Base-by-base conservation (phyloP, 2,329 filamentous ascomycete genomes). In the Chaetothyriales sp. region DNA sequence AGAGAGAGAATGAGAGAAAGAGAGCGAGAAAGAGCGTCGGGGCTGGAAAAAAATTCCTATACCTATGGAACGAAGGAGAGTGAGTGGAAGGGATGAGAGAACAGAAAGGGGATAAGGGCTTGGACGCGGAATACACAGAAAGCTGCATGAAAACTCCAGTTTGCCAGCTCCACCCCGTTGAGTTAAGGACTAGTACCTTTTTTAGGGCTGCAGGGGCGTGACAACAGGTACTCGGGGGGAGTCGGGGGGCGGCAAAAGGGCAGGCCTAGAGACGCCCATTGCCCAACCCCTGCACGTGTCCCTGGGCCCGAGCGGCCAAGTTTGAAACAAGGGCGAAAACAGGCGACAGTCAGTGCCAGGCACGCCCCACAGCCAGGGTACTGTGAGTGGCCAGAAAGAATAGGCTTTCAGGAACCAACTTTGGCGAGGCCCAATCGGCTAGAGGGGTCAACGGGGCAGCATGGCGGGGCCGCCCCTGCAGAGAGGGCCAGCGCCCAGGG, bases 1-100 rank as follows among this genome's bases (percentile, higher is more conserved):
- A 51, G 51, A 50, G 46, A 42, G 49, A n/a, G n/a, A n/a, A n/a
- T n/a, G n/a, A n/a, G 46, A 54, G 50, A 51, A 50, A 50, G 46
- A 52, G 44, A 39, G 46, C 53, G 50, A 51, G 51, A 50, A 43
- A 42, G 49, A 53, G 49, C 20, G 46, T 51, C 47, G 46, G 39
- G 46, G 19, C 3, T 6, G 22, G 22, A 6, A 25, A 25, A 25
- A 25, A 39, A 12, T 15, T 15, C 15, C 8, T 39, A 12, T 39
- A 12, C 36, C 46, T 43, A 48, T 39, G 50, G 50, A 45, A 57
- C 47, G 54, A 55, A 57, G 50, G 51, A 49, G 26, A 25, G 22
- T 25, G 22, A 25, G 22, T 25, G 22, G 54, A 55, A 57, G 50
- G 51, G 45, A 20, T 48, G 49, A 43, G 46, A 51, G 49, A 52